Evolutionary conservation across 2,329 filamentous ascomycete genomes (phyloP).

Genomic region (Neoarthrinium moseri): DNA sequence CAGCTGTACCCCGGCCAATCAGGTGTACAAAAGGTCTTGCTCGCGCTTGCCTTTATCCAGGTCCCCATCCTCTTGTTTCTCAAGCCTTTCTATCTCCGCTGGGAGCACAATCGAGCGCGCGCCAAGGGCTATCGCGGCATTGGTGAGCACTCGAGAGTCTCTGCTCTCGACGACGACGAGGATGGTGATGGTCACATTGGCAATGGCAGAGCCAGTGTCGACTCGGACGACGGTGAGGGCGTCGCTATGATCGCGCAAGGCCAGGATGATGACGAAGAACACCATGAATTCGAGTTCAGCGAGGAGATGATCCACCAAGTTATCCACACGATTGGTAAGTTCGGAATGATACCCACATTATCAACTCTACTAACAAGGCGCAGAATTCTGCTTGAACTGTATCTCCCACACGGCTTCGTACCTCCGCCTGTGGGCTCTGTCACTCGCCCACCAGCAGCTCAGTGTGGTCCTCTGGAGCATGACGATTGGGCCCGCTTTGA

Average conservation of each 20-base stretch:
- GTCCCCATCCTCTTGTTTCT: constrained; percentile 90
- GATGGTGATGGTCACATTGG: constrained; percentile 64
- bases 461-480: constrained; percentile 95
- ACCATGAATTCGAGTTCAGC: constrained; percentile 96
- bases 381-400: constrained; percentile 98
- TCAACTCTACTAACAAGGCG: background rate
- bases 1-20: constrained; percentile 77
- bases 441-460: constrained; percentile 95
- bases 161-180: constrained; percentile 79
- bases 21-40: constrained; percentile 70
- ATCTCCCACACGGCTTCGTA: constrained; percentile 99
- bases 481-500: constrained; percentile 81
- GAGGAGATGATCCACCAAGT: constrained; percentile 99
- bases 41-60: constrained; percentile 80
- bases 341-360: background rate
- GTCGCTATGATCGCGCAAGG: constrained; percentile 41
- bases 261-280: constrained; percentile 69
- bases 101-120: constrained; percentile 87
- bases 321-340: constrained; percentile 94
- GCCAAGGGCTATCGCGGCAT: constrained; percentile 90
- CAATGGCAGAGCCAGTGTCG: constrained; percentile 65
- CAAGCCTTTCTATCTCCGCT: constrained; percentile 93
- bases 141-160: constrained; percentile 83
- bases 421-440: constrained; percentile 96
- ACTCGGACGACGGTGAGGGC: constrained; percentile 66